Conservation (phyloP, 2,329 filamentous ascomycete species). For the Trichophyton rubrum region DNA sequence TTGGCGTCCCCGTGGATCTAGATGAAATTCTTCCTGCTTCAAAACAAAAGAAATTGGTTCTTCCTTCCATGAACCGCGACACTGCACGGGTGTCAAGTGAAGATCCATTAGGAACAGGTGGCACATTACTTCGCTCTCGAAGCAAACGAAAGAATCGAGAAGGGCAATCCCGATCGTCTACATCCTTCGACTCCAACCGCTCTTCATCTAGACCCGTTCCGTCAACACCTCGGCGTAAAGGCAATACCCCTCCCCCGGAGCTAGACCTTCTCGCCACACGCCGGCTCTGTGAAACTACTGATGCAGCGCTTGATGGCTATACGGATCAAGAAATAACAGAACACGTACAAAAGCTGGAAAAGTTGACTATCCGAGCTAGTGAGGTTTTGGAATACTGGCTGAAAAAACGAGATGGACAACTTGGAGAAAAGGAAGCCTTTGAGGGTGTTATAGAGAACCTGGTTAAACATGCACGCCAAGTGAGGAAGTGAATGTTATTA, state of each 20-base stretch:
- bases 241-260: conserved; percentile 55
- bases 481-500: conserved; percentile 49
- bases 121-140: conserved; percentile 16
- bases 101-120: conserved; percentile 24
- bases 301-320: conserved; percentile 67
- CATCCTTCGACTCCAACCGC: conserved; percentile 17
- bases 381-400: conserved; percentile 81
- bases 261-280: conserved; percentile 68
- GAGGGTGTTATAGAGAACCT: conserved; percentile 95
- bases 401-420: conserved; percentile 68
- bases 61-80: conserved; percentile 61
- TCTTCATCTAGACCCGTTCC: conserved; percentile 19
- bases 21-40: conserved; percentile 95
- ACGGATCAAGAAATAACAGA: conserved; percentile 61
- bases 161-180: conserved; percentile 15
- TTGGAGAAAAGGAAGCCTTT: conserved; percentile 85
- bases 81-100: conserved; percentile 42
- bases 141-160: conserved; percentile 13
- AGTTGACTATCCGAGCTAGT: conserved; percentile 57
- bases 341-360: conserved; percentile 59
- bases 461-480: conserved; percentile 78
- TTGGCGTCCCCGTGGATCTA: conserved; percentile 89
- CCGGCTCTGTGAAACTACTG: conserved; percentile 70
- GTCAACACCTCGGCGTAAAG: conserved; percentile 28
- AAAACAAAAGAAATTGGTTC: conserved; percentile 93